Evolutionary conservation across 345 rosid species (phyloP).

Genomic region (Jatropha curcas): DNA sequence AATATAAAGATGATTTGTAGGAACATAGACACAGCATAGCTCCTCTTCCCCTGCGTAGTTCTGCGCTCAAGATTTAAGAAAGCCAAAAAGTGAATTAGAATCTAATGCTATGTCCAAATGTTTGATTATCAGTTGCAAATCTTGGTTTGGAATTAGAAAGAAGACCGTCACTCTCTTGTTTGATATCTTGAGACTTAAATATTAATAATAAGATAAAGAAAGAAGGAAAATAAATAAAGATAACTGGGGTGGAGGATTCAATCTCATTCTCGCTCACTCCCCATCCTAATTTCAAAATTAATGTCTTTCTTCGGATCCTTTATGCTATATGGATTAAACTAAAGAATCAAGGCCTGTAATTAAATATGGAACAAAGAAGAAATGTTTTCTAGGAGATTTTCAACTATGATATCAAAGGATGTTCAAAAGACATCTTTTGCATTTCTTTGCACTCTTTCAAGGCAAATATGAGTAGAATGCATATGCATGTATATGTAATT

Average conservation of each 20-base stretch:
- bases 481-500: not conserved
- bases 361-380: not conserved
- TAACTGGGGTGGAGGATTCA: not conserved
- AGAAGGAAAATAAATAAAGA: not conserved
- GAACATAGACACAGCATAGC: constrained; percentile 93
- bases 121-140: not conserved
- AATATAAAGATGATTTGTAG: constrained; percentile 96
- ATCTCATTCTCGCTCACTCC: not conserved
- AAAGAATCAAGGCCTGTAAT: not conserved
- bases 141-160: not conserved
- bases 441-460: not conserved
- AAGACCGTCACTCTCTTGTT: not conserved
- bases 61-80: constrained; percentile 44
- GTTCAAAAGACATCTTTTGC: not conserved
- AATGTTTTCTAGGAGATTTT: not conserved
- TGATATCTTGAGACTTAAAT: not conserved
- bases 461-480: not conserved
- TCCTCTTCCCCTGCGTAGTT: constrained; percentile 87
- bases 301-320: too few species aligned
- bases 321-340: too few species aligned
- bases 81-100: not conserved
- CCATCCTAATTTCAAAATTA: not conserved
- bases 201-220: too few species aligned
- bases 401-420: not conserved
- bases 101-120: too few species aligned